Evolutionary conservation across 495 filamentous ascomycete species (phyloP).

Genomic region (Astrocystis sublimbata): DNA sequence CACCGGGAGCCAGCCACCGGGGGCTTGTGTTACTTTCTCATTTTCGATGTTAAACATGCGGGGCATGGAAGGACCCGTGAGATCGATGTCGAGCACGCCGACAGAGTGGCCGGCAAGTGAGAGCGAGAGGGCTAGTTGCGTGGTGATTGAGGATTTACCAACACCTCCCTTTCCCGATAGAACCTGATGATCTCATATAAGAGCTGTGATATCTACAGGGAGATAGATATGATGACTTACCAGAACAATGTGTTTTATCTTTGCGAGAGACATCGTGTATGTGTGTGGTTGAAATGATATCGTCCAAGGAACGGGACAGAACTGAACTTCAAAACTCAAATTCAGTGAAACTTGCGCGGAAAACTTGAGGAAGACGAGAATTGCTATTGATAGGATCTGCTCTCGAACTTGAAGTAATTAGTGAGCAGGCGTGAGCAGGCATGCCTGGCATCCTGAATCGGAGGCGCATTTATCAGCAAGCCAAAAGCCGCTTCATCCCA

Average conservation of each 20-base stretch:
- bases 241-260: conserved; percentile 61
- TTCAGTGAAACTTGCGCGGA: no score
- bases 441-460: conserved; percentile 24
- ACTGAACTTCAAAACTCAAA: no score
- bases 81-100: conserved; percentile 93
- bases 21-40: conserved; percentile 85
- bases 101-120: conserved; percentile 81
- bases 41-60: conserved; percentile 88
- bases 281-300: no score
- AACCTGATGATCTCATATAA: conserved; percentile 38
- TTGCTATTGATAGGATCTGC: no score
- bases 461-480: conserved; percentile 38
- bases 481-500: conserved; percentile 8
- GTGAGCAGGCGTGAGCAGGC: background rate
- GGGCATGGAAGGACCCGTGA: conserved; percentile 94
- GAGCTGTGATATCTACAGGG: background rate
- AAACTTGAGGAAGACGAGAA: no score
- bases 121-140: conserved; percentile 89
- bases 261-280: conserved; percentile 62
- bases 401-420: no score
- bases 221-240: conserved; percentile 39
- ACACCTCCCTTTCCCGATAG: conserved; percentile 98
- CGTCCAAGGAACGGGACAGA: no score
- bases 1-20: conserved; percentile 88
- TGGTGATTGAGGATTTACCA: conserved; percentile 94